phyloP scores from a whole-genome alignment of 2,329 filamentous ascomycete genomes.

The Fusarium illudens region DNA sequence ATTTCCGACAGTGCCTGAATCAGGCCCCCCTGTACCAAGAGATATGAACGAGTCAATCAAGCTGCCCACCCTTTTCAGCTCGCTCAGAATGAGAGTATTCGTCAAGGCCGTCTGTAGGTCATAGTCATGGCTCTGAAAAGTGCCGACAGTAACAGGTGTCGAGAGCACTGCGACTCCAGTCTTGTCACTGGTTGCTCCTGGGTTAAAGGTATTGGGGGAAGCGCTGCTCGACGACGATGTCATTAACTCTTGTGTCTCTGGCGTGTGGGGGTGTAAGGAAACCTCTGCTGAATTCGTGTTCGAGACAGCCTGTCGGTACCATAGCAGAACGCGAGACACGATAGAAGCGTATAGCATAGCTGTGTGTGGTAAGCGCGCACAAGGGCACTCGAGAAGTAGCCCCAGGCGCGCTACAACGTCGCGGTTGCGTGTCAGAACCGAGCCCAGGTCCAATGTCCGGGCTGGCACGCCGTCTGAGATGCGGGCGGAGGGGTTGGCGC shows the following conservation, averaged over 20 bases:
- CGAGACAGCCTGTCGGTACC: neutral
- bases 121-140: neutral
- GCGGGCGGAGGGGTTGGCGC: neutral
- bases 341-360: neutral
- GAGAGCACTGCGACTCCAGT: neutral
- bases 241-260: neutral
- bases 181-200: neutral
- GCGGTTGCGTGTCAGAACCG: neutral
- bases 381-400: neutral
- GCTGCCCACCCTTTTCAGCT: neutral
- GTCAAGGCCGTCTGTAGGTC: neutral
- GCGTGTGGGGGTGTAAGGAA: neutral
- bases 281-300: neutral
- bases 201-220: neutral
- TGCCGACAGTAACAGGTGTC: neutral
- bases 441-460: neutral
- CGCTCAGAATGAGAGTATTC: neutral
- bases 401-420: neutral
- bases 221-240: neutral
- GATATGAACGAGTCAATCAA: neutral
- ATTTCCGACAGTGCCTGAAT: too few species aligned
- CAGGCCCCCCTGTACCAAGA: neutral
- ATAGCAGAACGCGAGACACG: neutral
- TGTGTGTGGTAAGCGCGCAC: neutral
- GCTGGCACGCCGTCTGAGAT: neutral